Percentiles rank a stretch among this genome's conserved stretches.
phyloP scores from a whole-genome alignment of 495 filamentous ascomycete species.

The Hypomontagnella monticulosa region DNA sequence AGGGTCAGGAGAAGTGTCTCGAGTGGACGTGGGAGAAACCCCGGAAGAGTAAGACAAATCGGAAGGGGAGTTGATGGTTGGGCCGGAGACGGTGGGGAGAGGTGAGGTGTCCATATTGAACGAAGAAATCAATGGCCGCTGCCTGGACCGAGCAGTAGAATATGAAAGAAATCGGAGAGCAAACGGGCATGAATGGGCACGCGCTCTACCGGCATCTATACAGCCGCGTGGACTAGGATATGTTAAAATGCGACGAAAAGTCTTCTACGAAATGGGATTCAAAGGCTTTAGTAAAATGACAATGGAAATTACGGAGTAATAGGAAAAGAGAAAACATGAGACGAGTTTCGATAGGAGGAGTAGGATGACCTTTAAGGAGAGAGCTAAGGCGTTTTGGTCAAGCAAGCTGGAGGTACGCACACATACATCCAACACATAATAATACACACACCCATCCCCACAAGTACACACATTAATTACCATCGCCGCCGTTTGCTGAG shows the following conservation, averaged over 20 bases:
- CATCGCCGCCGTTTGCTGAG: conserved; percentile 45
- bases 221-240: conserved; percentile 11
- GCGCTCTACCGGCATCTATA: conserved; percentile 36
- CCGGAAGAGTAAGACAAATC: conserved; percentile 38
- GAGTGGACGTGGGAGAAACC: conserved; percentile 36
- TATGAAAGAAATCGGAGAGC: conserved; percentile 40
- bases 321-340: background rate
- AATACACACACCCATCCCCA: conserved; percentile 8
- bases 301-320: background rate
- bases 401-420: background rate
- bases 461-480: conserved; percentile 13
- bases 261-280: conserved; percentile 11
- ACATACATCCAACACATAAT: background rate
- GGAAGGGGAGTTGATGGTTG: conserved; percentile 32
- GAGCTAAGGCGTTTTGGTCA: no score
- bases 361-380: no score
- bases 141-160: conserved; percentile 20
- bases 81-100: conserved; percentile 26
- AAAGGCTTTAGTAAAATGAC: background rate
- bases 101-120: conserved; percentile 41
- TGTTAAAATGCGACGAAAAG: conserved; percentile 15
- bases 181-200: conserved; percentile 42
- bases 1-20: conserved; percentile 35
- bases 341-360: conserved; percentile 2
- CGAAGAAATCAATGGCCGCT: conserved; percentile 3